These are phyloP conservation scores for Tetrastigma voinierianum DNA, from an alignment of 164 flowering plant genomes.

Conservation along the genomic window DNA sequence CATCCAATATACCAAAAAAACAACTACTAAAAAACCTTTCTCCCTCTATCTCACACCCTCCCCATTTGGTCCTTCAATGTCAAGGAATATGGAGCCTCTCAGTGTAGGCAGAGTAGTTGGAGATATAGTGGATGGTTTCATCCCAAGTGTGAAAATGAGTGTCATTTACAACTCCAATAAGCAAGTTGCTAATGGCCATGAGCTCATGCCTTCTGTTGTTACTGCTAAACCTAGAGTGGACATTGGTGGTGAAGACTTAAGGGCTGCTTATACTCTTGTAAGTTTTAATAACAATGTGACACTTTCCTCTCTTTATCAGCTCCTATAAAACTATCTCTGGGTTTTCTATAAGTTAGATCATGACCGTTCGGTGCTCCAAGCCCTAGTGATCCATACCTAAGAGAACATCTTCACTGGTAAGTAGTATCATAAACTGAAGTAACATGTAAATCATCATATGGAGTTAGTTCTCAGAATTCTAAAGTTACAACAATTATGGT, in stretches of 20 bases:
- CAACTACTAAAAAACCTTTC: background rate
- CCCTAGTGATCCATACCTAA: constrained; percentile 74
- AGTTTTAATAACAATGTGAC: background rate
- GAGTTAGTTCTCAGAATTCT: too few species aligned
- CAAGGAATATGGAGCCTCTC: constrained; percentile 43
- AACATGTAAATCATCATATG: too few species aligned
- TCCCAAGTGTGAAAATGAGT: constrained; percentile 59
- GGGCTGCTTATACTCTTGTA: constrained; percentile 68
- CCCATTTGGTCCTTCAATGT: constrained; percentile 17
- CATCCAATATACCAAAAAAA: background rate
- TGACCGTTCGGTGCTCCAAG: constrained; percentile 89
- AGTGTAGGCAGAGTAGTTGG: constrained; percentile 66
- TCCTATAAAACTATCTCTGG: background rate
- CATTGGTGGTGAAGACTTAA: constrained; percentile 65
- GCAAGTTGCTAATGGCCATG: constrained; percentile 66
- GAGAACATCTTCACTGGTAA: constrained; percentile 78
- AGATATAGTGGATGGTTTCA: constrained; percentile 65
- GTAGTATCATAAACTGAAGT: constrained; percentile 22
- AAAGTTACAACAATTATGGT: background rate
- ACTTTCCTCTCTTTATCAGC: background rate
- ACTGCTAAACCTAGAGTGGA: constrained; percentile 54
- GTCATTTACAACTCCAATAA: constrained; percentile 51
- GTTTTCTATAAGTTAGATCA: constrained; percentile 33
- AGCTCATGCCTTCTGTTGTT: constrained; percentile 59
- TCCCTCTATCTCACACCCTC: constrained; percentile 9